Base-by-base conservation (phyloP, 768 basidiomycete genomes). In the Lactarius sp. region DNA sequence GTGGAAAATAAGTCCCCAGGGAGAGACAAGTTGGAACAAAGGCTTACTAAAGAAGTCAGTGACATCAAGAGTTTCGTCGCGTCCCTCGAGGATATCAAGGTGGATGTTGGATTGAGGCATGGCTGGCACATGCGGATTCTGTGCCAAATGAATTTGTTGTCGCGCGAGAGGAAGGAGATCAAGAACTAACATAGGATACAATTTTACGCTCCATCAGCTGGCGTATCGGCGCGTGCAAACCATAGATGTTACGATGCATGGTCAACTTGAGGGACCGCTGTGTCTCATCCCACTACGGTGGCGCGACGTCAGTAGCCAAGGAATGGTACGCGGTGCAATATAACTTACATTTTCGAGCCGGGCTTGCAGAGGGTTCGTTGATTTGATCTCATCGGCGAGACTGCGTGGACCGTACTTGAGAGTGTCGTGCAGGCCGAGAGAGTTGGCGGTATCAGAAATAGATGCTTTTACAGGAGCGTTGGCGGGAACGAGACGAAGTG, bases 151-250 rank as follows among this genome's bases (percentile, higher is more conserved):
- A 33, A 59, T 44, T 22, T 18, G 18, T 55, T 47, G 27, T 18
- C 46, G 5, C 53, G 27, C 61, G 50, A 54, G 59, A 22, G 41
- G 6, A 14, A 59, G 3, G 20, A 27, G 66, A 16, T 42, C n/a
- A 39, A 46, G 37, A 7, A 78, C 88, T 68, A 69, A 95, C 95
- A 61, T 83, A 74, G 39, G 83, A 76, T 9, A 95, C 92, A 47
- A 94, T 82, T 78, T 88, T 89, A 71, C 94, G 85, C 75, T 99
- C 97, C 97, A 98, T 98, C 67, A 97, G 79, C 57, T 85, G 79
- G 36, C 95, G 84, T 75, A 96, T 84, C 2, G 97, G 97, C 20
- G 90, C 86, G 72, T 93, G 92, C 69, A 98, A 73, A 41, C 97
- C 97, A 70, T 87, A 88, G 37, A 88, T 72, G 73, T 92, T 86